A percentile compares a stretch with the other conserved stretches of the same genome.
These are phyloP conservation scores for Microdochium paspali DNA, from an alignment of 2,329 filamentous ascomycete species.

Conservation along the genomic window DNA sequence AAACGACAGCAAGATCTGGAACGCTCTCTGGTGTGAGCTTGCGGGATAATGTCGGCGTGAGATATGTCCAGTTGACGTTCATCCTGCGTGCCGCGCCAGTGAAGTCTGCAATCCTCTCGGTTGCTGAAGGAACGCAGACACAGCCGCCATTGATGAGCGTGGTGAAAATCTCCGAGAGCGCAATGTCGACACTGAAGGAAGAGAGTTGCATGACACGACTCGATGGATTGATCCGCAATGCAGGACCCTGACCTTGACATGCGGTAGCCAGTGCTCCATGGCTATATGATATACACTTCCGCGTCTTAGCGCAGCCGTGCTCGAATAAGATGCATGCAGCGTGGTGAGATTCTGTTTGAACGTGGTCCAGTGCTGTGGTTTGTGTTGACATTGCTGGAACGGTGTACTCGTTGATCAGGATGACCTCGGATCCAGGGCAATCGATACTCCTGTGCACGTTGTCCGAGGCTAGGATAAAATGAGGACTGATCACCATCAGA, in stretches of 20 bases:
- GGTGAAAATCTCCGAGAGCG: constrained; percentile 43
- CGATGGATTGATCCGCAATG: constrained; percentile 34
- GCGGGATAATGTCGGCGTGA: constrained; percentile 41
- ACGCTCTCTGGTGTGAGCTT: constrained; percentile 16
- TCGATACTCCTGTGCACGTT: constrained; percentile 27
- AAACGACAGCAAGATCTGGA: constrained; percentile 18
- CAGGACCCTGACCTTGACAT: constrained; percentile 38
- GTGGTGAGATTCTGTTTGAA: constrained; percentile 29
- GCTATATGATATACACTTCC: constrained; percentile 53
- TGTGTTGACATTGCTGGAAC: constrained; percentile 24
- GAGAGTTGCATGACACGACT: constrained; percentile 52
- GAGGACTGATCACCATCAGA: constrained; percentile 31
- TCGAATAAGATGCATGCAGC: constrained; percentile 54
- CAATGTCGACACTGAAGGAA: constrained; percentile 45
- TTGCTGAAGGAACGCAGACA: constrained; percentile 36
- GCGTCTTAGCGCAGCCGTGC: constrained; percentile 44
- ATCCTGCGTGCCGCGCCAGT: constrained; percentile 29
- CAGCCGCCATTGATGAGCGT: constrained; percentile 40
- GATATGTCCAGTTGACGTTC: constrained; percentile 30
- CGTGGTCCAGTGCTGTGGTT: constrained; percentile 15
- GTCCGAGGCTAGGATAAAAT: constrained; percentile 34
- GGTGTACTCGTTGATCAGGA: constrained; percentile 31
- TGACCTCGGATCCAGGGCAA: constrained; percentile 27
- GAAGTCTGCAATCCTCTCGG: constrained; percentile 31
- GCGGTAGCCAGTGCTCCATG: constrained; percentile 49